A percentile compares a stretch with the other conserved stretches of the same genome.
Conservation (phyloP, 345 rosid species). For the Moricandia moricandioides region DNA sequence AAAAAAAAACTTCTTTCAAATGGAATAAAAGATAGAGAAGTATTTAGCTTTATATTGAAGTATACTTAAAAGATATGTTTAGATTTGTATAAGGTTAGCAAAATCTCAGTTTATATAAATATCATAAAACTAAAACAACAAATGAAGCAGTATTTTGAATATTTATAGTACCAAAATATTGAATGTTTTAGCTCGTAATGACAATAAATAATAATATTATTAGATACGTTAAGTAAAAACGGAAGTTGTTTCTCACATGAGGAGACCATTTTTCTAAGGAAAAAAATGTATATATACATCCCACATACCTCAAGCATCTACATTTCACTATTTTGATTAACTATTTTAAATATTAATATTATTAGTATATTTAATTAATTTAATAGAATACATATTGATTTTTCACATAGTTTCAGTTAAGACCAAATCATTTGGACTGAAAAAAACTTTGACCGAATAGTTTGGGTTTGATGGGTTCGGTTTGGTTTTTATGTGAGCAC, state of each 20-base stretch:
- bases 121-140: not conserved
- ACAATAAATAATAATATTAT: conserved; percentile 10
- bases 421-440: not conserved
- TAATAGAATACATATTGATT: too few relatives aligned
- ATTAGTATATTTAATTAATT: too few relatives aligned
- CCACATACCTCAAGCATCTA: conserved; percentile 13
- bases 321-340: not conserved
- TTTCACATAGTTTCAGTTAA: too few relatives aligned
- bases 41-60: not conserved
- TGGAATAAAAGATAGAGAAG: not conserved
- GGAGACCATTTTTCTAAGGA: not conserved
- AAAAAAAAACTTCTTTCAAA: not conserved
- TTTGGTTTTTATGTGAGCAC: not conserved
- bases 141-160: conserved; percentile 1
- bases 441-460: not conserved
- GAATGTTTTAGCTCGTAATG: not conserved
- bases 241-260: conserved; percentile 32
- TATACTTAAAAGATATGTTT: not conserved
- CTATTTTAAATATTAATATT: too few relatives aligned
- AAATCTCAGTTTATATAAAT: conserved; percentile 1
- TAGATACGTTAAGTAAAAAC: conserved; percentile 11
- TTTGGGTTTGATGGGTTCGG: not conserved
- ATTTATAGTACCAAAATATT: conserved; percentile 4
- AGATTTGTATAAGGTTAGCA: not conserved
- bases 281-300: conserved; percentile 15